Conservation (phyloP, 352 stramenopile species). For the Elongisporangium prolatum region DNA sequence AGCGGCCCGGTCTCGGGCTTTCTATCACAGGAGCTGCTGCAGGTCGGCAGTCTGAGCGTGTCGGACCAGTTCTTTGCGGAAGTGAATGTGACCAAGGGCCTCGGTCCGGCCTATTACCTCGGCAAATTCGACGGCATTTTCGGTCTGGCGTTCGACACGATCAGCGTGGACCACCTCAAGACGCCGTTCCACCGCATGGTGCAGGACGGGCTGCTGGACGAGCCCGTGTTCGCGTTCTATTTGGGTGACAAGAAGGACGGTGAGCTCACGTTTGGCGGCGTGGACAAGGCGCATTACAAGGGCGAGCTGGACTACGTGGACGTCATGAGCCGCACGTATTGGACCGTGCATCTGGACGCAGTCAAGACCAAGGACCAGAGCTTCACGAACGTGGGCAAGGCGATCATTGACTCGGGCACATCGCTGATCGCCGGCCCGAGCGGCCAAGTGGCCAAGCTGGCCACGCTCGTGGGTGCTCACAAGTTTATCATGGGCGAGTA, state of each 20-base stretch:
- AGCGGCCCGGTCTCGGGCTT: conserved; percentile 80
- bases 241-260: conserved; percentile 84
- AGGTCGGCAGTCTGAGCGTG: conserved; percentile 38
- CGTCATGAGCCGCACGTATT: conserved; percentile 66
- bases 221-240: conserved; percentile 94
- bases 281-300: conserved; percentile 89
- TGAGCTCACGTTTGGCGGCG: conserved; percentile 46
- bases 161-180: conserved; percentile 77
- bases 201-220: conserved; percentile 68
- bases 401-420: conserved; percentile 96
- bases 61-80: conserved; percentile 87
- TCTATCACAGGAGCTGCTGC: conserved; percentile 72
- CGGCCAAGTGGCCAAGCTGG: conserved; percentile 84
- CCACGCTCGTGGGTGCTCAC: conserved; percentile 81
- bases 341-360: conserved; percentile 69
- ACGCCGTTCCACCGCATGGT: conserved; percentile 92
- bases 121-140: conserved; percentile 95
- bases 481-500: conserved; percentile 94
- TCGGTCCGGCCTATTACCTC: conserved; percentile 88
- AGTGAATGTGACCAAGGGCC: conserved; percentile 87
- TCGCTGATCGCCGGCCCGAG: conserved; percentile 94
- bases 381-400: conserved; percentile 51
- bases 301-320: conserved; percentile 92
- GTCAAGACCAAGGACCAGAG: conserved; percentile 56
- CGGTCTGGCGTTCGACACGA: conserved; percentile 89